Evolutionary conservation across 331 rosid genomes (phyloP).

Genomic region (Telfairia occidentalis): DNA sequence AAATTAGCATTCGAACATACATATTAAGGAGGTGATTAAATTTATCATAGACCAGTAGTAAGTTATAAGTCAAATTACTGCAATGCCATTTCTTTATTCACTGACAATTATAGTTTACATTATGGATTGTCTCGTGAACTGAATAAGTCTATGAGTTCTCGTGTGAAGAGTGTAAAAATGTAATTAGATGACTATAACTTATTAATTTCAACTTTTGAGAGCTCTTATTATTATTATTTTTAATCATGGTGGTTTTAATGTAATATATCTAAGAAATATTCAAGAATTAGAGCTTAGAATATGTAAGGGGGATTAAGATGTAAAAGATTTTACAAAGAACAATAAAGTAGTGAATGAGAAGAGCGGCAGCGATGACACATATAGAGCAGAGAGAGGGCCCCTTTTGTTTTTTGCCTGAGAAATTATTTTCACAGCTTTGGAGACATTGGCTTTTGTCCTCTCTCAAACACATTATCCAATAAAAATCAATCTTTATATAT

Average conservation of each 20-base stretch:
- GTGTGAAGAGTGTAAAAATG: no score
- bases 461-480: conserved; percentile 10
- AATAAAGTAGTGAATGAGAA: neutral
- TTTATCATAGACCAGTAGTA: no score
- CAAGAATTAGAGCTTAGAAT: neutral
- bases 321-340: neutral
- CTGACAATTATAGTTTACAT: no score
- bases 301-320: neutral
- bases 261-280: neutral
- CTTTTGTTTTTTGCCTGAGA: neutral
- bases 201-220: no score
- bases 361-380: neutral
- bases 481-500: neutral
- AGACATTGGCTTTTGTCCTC: conserved; percentile 1
- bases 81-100: no score
- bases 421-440: conserved; percentile 3
- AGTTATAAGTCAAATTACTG: no score
- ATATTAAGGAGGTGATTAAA: no score
- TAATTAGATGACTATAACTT: no score
- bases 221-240: no score
- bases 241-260: neutral
- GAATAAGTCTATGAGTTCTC: no score
- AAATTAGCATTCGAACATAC: neutral
- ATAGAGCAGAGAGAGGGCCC: neutral
- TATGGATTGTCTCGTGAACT: no score